Evolutionary conservation across 2,329 filamentous ascomycete species (phyloP), one percentile per base, ranked within the genome.

Genomic region (Uncinocarpus reesii): DNA sequence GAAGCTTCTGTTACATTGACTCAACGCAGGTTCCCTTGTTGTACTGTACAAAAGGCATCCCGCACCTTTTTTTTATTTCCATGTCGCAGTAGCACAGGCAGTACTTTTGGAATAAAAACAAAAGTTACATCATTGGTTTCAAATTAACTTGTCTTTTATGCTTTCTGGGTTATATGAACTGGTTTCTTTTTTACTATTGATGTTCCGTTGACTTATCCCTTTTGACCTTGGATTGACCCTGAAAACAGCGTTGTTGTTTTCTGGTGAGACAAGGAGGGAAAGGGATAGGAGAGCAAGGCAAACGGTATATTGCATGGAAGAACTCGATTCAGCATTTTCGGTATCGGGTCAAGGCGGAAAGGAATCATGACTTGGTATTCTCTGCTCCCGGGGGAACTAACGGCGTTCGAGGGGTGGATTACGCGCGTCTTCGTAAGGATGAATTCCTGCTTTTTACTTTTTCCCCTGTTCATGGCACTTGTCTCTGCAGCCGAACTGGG

Each of bases 331-430:
- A 41, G 24, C n/a, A 31, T 2, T n/a, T 18, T 45, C n/a, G 23
- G n/a, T 16, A 6, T 7, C 26, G 10, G 13, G n/a, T 42, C 26
- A 24, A 41, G 3, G 26, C 26, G 35, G 26, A 34, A 34, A 41
- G 20, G 6, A n/a, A n/a, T n/a, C n/a, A 84, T 84, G 81, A 74
- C 75, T 37, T 75, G 77, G 70, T 78, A 80, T 54, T 83, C 80
- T 1, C 74, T 84, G 50, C 72, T 84, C 28, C 81, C 81, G 1
- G 67, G 73, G 15, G 68, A 73, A 49, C 68, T 82, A 47, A 72
- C 69, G 35, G 68, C 70, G 32, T 61, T 83, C 45, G 81, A 84
- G 61, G 74, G 71, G 44, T 83, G 79, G 79, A 67, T 78, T 49
- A 74, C 75, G 38, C 72, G 78, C 7, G 59, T 78, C 37, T 84